Evolutionary conservation across 441 rosid species (phyloP), one percentile per base, ranked within the genome.

Genomic region (Jatropha podagrica): DNA sequence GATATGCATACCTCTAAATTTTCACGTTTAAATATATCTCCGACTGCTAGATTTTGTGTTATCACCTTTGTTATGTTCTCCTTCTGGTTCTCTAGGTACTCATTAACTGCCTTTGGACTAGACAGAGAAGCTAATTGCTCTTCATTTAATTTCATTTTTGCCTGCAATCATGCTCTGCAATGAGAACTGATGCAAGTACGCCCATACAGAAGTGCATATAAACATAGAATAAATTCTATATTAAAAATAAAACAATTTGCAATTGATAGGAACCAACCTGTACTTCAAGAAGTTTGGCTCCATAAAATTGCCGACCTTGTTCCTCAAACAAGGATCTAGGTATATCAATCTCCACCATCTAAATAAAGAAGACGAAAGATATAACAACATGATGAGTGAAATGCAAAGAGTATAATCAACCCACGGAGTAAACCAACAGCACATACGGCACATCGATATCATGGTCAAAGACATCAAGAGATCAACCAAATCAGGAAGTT

Each of bases 241-340:
- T 13, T 20, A n/a, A 44, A 71, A 17, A 49, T 27, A 72, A 52
- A 58, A 27, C 59, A 32, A 32, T 32, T n/a, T 46, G 64, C 72
- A 49, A 13, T 41, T 32, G 10, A 26, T 11, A 27, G 48, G 71
- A 56, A 76, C 86, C 71, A 70, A 88, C 98, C 97, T 92, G 98
- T 64, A 93, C 84, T 83, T 92, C 83, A 48, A 95, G 86, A 86
- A 95, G 95, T 80, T 80, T 87, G 75, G 95, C 86, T 81, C 97
- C 99, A 75, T 95, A 95, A 72, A 95, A 88, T 79, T 90, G 95
- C 81, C 98, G 86, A 62, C 98, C 97, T 91, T 93, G 96, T 81
- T 95, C 99, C 83, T 95, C 98, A 63, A 95, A 90, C 82, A 95
- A 85, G 74, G 96, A 90, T 79, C 65, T 91, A 69, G 99, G 97